These are phyloP conservation scores for Brassica hybrid DNA, from an alignment of 441 rosid species.

Conservation along the genomic window DNA sequence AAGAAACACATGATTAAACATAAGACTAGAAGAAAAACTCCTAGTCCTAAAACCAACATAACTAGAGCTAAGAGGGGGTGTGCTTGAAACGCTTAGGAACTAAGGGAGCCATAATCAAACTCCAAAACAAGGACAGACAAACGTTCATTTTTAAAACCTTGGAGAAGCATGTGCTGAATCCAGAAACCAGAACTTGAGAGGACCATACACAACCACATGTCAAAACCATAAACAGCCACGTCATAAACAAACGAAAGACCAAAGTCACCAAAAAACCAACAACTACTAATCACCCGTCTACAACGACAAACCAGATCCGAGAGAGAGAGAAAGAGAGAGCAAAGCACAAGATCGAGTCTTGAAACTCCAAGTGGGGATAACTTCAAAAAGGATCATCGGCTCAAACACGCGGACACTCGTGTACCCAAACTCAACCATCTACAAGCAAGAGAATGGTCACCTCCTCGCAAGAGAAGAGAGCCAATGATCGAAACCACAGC, in stretches of 20 bases:
- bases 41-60: no score
- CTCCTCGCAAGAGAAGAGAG: no score
- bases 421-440: no score
- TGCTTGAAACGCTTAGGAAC: no score
- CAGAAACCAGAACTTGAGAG: neutral
- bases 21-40: no score
- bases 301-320: neutral
- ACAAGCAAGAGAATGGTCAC: no score
- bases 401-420: neutral
- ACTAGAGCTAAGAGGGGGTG: no score
- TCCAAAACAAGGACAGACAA: no score
- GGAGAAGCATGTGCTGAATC: neutral
- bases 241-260: neutral
- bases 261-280: neutral
- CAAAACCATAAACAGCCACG: neutral
- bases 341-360: neutral
- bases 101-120: no score
- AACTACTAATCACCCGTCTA: neutral
- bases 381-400: neutral
- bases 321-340: neutral
- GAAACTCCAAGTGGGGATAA: neutral
- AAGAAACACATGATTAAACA: no score
- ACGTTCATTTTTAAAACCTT: neutral
- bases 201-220: neutral
- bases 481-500: no score